Evolutionary conservation across 768 basidiomycete species (phyloP).

Genomic region (Kwoniella mangroviensis): DNA sequence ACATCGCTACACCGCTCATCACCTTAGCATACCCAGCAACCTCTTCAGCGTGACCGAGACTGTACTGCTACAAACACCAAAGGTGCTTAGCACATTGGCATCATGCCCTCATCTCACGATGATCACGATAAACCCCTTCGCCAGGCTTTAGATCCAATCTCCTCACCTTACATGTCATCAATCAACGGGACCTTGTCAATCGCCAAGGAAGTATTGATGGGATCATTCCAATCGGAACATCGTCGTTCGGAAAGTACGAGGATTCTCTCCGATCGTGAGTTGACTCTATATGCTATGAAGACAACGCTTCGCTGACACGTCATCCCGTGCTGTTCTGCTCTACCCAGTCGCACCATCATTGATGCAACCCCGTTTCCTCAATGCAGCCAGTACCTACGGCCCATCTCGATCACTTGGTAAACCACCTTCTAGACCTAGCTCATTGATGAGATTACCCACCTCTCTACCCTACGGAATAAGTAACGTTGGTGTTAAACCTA

Average conservation of each 20-base stretch:
- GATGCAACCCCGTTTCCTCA: slow-evolving; percentile 50
- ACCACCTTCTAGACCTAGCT: slow-evolving; percentile 27
- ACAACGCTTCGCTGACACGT: neutral
- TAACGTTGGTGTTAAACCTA: slow-evolving; percentile 36
- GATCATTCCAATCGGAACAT: slow-evolving; percentile 48
- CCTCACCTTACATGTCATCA: slow-evolving; percentile 38
- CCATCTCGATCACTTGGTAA: slow-evolving; percentile 26
- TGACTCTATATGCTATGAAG: no score
- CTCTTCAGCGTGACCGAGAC: neutral
- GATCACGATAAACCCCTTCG: slow-evolving; percentile 33
- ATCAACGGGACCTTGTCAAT: slow-evolving; percentile 45
- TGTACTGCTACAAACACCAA: neutral
- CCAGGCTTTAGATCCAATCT: slow-evolving; percentile 49
- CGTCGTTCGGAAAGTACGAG: slow-evolving; percentile 52
- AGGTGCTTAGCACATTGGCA: neutral
- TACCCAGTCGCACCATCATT: slow-evolving; percentile 50
- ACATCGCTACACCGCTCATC: neutral
- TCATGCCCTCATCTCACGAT: slow-evolving; percentile 14
- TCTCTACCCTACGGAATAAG: slow-evolving; percentile 38
- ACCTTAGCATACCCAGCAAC: neutral
- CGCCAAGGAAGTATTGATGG: slow-evolving; percentile 56
- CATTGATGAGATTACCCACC: slow-evolving; percentile 43
- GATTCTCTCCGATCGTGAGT: slow-evolving; percentile 54
- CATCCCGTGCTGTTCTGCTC: neutral
- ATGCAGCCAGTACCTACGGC: slow-evolving; percentile 25